These are phyloP conservation scores for Umbelopsis ramanniana DNA, from an alignment of 192 early-diverging fungal species.

Conservation along the genomic window DNA sequence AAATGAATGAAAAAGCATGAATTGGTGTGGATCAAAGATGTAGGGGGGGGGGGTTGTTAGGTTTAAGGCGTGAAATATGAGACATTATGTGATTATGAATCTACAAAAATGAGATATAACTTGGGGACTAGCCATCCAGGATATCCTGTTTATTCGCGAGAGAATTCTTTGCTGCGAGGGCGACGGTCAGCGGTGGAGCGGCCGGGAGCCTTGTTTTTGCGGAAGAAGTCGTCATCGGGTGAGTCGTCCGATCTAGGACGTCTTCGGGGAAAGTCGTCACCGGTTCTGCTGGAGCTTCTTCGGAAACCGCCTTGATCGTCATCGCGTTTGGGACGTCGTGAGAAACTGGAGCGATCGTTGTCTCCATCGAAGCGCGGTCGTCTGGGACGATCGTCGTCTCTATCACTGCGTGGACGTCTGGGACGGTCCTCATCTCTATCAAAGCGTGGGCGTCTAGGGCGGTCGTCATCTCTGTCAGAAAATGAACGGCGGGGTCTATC, in stretches of 20 bases:
- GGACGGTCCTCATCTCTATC: constrained; percentile 4
- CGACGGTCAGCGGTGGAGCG: background rate
- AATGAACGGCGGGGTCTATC: background rate
- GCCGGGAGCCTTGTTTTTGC: too few species aligned
- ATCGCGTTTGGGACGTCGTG: too few species aligned
- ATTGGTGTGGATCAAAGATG: background rate
- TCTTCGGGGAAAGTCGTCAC: background rate
- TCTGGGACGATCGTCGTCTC: background rate
- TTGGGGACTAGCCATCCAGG: constrained; percentile 2
- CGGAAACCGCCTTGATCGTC: too few species aligned
- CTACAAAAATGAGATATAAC: background rate
- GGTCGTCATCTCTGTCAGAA: constrained; percentile 8
- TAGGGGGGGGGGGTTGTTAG: background rate
- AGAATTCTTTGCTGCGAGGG: background rate
- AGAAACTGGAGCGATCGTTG: too few species aligned
- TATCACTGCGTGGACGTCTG: background rate
- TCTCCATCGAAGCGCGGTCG: background rate
- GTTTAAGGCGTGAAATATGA: constrained; percentile 16
- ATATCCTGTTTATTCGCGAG: constrained; percentile 5
- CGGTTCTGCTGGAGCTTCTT: background rate
- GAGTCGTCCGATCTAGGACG: background rate
- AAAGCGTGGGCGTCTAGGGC: background rate
- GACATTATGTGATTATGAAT: constrained; percentile 7
- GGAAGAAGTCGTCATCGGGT: too few species aligned
- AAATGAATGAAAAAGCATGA: background rate